These are phyloP conservation scores for Pichia sp. DNA, from an alignment of 1,139 yeast species.

Conservation along the genomic window DNA sequence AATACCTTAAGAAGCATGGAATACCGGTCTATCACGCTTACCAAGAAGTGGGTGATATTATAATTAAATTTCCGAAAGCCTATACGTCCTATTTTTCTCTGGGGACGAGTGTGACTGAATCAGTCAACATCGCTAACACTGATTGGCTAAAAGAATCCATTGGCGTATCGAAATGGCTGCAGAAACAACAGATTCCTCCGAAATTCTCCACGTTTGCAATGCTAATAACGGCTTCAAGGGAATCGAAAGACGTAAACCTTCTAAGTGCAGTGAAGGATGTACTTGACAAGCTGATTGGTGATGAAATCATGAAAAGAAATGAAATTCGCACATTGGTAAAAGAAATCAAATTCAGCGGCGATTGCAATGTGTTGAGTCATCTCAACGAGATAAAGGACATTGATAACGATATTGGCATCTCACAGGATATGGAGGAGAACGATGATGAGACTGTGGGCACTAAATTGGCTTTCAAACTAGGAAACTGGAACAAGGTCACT, in stretches of 20 bases:
- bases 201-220: constrained; percentile 48
- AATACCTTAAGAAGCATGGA: constrained; percentile 42
- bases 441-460: constrained; percentile 12
- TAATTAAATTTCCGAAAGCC: constrained; percentile 54
- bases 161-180: constrained; percentile 52
- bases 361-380: not conserved
- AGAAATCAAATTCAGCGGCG: constrained; percentile 17
- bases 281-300: constrained; percentile 33
- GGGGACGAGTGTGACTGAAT: constrained; percentile 55
- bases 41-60: constrained; percentile 59
- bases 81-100: constrained; percentile 49
- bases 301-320: constrained; percentile 43
- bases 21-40: constrained; percentile 44
- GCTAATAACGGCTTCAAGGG: constrained; percentile 44
- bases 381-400: not conserved
- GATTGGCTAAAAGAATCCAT: constrained; percentile 52
- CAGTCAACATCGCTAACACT: constrained; percentile 52
- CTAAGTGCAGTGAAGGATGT: constrained; percentile 34
- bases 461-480: constrained; percentile 8
- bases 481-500: constrained; percentile 33
- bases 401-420: not conserved
- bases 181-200: constrained; percentile 47
- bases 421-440: not conserved
- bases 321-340: constrained; percentile 27
- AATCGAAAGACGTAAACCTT: constrained; percentile 36